Evolutionary conservation across 495 filamentous ascomycete genomes (phyloP), one percentile per base, ranked within the genome.

Genomic region (Aspergillus wentii): DNA sequence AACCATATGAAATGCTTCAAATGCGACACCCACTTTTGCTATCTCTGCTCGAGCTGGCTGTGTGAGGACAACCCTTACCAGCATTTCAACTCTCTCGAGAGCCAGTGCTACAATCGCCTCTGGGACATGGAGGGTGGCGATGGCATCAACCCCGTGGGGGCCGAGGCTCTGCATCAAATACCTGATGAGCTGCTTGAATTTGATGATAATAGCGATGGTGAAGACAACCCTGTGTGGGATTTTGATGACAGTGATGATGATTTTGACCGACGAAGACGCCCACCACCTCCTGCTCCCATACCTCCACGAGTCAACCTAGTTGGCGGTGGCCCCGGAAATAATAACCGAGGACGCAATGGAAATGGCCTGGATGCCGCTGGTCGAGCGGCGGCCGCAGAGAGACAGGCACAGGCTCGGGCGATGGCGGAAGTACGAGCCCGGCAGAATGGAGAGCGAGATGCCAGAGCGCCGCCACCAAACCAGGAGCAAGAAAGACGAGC

Each of bases 1-100:
- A 98, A 98, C 59, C 92, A 98, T 54, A 98, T 98, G 92, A 83
- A 80, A 11, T 98, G 92, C 57, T 88, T 83, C 59, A 80, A 84
- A 38, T 98, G 92, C 66, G 68, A 78, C 29, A 82, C 87, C 1
- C 92, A 97, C 58, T 98, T 96, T 52, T 98, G 92, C 61, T 98
- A 97, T 52, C 80, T 98, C 5, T 98, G 92, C 57, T 83, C 83
- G 0, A 72, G 78, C 9, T 98, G 88, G 83, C 71, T 98, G n/a
- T 66, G 78, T 14, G 74, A 82, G 2, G 66, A 58, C 13, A 90
- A 96, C 44, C 91, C 92, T 8, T 98, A 96, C 46, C 58, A 68
- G 31, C 92, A 98, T 56, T 98, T 88, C 66, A 96, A 95, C 51
- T 76, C 78, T 2, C 48, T 53, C 26, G 65, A 72, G 1, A 83